Evolutionary conservation across 768 basidiomycete genomes (phyloP), one percentile per base, ranked within the genome.

Genomic region (Collybia mongolica): DNA sequence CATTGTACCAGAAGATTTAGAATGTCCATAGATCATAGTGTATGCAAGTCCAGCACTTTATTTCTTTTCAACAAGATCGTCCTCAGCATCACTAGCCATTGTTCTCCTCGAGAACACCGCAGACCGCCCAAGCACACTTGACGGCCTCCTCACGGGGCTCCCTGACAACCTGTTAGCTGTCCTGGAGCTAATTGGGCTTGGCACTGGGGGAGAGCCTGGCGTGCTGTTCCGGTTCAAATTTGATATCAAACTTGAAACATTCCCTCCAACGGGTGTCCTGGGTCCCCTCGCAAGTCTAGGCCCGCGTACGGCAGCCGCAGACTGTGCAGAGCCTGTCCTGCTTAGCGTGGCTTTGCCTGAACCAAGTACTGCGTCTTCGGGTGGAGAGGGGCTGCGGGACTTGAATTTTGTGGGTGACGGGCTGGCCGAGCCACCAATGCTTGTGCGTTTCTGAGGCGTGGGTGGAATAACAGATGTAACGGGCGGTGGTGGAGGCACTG

Each of bases 21-120:
- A 32, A 32, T 32, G 32, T 46, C 35, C 44, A 46, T 46, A 46
- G 20, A 46, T 37, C 29, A 26, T 22, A 45, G 11, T 3, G 11
- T 15, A 19, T 6, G 14, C 39, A 41, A 41, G 12, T 18, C 39
- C 11, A 11, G 19, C 2, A 22, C 32, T 28, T 38, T 53, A 62
- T 40, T 58, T 60, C 53, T 29, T 63, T 4, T 60, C 77, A 20
- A 86, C 72, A 50, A 87, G 70, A 56, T 86, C 81, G 54, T 90
- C 90, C 63, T 92, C 90, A 29, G 88, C 88, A 60, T 91, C 89
- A 61, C 86, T 88, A 37, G 85, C 87, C 84, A 88, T 86, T 43
- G 88, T 90, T 65, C 88, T 78, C 61, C 88, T 79, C 46, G 87
- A 84, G 48, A 84, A 75, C 24, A 77, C 74, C 32, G 76, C 72